Conservation (phyloP, 2,329 filamentous ascomycete genomes). For the Colletotrichum lupini region DNA sequence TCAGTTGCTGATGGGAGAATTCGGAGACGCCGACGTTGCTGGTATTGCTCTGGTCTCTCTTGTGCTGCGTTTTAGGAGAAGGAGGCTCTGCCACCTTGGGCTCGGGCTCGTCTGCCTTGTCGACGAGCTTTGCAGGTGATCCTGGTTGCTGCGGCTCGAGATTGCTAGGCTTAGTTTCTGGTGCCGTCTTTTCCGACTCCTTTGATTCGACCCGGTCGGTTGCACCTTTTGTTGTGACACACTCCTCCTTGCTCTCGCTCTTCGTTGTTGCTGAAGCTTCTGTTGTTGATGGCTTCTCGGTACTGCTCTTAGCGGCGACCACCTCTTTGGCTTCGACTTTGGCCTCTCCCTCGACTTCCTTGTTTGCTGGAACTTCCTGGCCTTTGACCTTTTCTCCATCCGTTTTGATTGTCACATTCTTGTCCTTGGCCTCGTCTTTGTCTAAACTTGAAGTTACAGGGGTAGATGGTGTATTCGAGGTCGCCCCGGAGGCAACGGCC, state of each 20-base stretch:
- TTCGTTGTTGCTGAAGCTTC: not conserved
- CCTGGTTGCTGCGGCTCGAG: not conserved
- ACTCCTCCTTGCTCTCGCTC: not conserved
- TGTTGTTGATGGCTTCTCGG: not conserved
- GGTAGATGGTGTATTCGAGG: conserved; percentile 27
- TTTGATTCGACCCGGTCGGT: not conserved
- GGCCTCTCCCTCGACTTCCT: not conserved
- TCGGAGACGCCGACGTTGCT: conserved; percentile 70
- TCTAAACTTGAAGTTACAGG: conserved; percentile 23
- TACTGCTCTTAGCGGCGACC: not conserved
- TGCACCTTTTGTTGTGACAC: not conserved
- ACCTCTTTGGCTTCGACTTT: not conserved
- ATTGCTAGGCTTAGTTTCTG: not conserved
- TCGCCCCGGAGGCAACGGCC: conserved; percentile 19
- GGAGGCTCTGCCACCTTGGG: conserved; percentile 4
- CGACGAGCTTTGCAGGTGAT: conserved; percentile 21
- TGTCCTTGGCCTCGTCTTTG: conserved; percentile 16
- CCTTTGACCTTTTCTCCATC: conserved; percentile 16
- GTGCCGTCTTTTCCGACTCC: not conserved
- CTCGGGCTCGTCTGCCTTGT: conserved; percentile 35
- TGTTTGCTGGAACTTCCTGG: not conserved
- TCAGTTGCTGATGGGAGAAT: conserved; percentile 89
- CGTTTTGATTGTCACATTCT: not conserved
- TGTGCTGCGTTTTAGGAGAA: not conserved
- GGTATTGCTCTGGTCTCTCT: conserved; percentile 50